phyloP scores from a whole-genome alignment of 805 yeast species.

The Candida suzukii region DNA sequence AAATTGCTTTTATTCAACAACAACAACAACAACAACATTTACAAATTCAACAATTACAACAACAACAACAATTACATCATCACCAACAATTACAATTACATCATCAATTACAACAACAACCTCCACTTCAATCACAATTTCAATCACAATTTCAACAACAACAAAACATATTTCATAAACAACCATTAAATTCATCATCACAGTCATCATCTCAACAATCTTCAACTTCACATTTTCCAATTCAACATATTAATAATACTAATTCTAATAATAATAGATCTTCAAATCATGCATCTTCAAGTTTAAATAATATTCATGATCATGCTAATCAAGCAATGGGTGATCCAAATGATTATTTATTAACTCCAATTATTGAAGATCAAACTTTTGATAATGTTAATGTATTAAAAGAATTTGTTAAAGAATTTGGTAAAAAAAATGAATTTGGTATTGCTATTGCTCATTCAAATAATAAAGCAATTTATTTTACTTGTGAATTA shows the following conservation, averaged over 20 bases:
- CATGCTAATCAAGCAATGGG: constrained; percentile 5
- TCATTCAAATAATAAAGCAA: constrained; percentile 51
- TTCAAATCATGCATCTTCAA: constrained; percentile 1
- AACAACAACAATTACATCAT: constrained; percentile 6
- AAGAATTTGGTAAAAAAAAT: constrained; percentile 49
- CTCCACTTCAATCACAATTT: constrained; percentile 5
- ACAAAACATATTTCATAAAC: constrained; percentile 5
- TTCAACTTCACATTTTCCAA: background rate
- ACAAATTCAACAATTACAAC: background rate
- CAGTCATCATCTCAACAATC: too few relatives aligned
- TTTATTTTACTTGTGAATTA: constrained; percentile 51
- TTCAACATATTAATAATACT: too few relatives aligned
- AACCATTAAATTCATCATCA: too few relatives aligned
- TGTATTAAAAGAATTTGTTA: constrained; percentile 45
- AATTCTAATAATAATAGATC: too few relatives aligned
- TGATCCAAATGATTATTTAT: constrained; percentile 33
- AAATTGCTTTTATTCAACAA: background rate
- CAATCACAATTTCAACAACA: constrained; percentile 9
- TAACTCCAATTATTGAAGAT: constrained; percentile 48
- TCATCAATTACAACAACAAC: constrained; percentile 8
- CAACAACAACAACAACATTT: background rate
- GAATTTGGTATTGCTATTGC: constrained; percentile 56
- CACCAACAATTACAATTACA: constrained; percentile 1
- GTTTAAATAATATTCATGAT: constrained; percentile 5
- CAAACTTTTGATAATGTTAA: constrained; percentile 43